Conservation (phyloP, 768 basidiomycete species). For the Mycena amicta region DNA sequence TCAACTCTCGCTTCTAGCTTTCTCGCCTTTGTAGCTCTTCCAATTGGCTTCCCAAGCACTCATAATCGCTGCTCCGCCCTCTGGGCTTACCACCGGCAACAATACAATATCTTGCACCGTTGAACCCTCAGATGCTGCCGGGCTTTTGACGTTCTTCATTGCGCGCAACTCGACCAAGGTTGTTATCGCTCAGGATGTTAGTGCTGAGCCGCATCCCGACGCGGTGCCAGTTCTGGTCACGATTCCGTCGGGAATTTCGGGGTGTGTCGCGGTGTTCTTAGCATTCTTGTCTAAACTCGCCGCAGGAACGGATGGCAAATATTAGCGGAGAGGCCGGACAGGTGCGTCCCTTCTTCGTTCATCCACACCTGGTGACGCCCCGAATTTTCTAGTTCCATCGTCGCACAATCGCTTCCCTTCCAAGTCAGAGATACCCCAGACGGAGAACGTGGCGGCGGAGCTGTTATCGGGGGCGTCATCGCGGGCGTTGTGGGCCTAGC, state of each 20-base stretch:
- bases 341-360: constrained; percentile 3
- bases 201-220: not conserved
- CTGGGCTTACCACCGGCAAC: constrained; percentile 6
- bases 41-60: constrained; percentile 13
- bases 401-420: constrained; percentile 1
- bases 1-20: constrained; percentile 8
- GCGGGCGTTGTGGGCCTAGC: constrained; percentile 2
- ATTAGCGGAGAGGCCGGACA: not conserved
- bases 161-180: constrained; percentile 1
- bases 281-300: not conserved
- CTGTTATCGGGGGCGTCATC: constrained; percentile 9
- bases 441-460: not conserved
- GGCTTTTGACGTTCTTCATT: constrained; percentile 5
- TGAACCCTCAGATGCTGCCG: not conserved
- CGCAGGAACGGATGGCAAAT: constrained; percentile 12
- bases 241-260: constrained; percentile 8
- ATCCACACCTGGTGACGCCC: not conserved
- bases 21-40: constrained; percentile 14
- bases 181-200: not conserved
- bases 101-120: constrained; percentile 5
- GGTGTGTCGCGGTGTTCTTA: constrained; percentile 8
- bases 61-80: constrained; percentile 10
- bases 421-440: not conserved
- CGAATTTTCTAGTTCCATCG: not conserved
- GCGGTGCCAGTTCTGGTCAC: constrained; percentile 1